Evolutionary conservation across 2,329 filamentous ascomycete species (phyloP), one percentile per base, ranked within the genome.

Genomic region (Geosmithia flava): DNA sequence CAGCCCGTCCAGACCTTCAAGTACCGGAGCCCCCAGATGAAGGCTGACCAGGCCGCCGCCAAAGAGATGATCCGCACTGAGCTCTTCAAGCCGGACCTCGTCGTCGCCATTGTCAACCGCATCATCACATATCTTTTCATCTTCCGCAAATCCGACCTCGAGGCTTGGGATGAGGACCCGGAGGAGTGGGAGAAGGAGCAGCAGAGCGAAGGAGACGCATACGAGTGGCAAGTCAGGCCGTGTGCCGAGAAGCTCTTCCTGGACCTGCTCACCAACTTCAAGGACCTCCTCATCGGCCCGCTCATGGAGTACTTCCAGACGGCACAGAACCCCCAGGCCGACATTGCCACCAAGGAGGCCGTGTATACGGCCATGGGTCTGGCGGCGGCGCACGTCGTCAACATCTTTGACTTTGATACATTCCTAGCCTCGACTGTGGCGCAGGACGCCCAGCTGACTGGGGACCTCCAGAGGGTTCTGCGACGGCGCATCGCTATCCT

Each of bases 161-260:
- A 88, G 52, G 85, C 88, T 50, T 98, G 93, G 93, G 85, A 94
- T 60, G 85, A 94, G 59, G 89, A 95, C 50, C 88, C 91, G 0
- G 88, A 98, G 62, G 89, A 94, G 48, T 98, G 93, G 90, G 91
- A 96, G 63, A 83, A 86, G 53, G 81, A 84, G 57, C 89, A 96
- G 68, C 88, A 94, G 58, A 85, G 83, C 51, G 80, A 87, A 50
- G 82, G 85, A 37, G 86, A 88, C 55, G 87, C 85, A 1, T 97
- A 86, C 76, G 89, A 97, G 58, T 96, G 90, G 69, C 87, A 91
- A 50, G 83, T 97, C 47, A 81, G 91, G 30, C 87, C 90, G 2
- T 97, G 91, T 60, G 84, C 93, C 0, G 93, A 98, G 65, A 94
- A 90, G 64, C 74, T 98, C 15, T 95, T 97, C 64, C 74, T 96